These are phyloP conservation scores for Lagenidium giganteum DNA, from an alignment of 352 stramenopile species.

Conservation along the genomic window DNA sequence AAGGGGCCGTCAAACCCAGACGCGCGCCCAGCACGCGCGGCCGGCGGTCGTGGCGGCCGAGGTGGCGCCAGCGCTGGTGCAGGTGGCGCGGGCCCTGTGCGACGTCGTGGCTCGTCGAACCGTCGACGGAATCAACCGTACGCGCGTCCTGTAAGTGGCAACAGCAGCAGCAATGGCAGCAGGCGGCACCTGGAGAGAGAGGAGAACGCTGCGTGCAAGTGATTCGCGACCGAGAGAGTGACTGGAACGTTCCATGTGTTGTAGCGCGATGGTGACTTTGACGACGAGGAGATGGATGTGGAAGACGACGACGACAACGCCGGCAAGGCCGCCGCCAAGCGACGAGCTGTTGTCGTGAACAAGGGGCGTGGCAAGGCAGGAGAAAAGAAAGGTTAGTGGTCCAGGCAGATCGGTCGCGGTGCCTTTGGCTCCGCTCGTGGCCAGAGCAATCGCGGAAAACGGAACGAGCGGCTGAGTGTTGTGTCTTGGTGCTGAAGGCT, in stretches of 20 bases:
- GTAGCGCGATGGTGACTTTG: slow-evolving; percentile 15
- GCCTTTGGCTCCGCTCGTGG: no score
- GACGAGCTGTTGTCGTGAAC: slow-evolving; percentile 52
- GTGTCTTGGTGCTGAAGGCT: slow-evolving; percentile 27
- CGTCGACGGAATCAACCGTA: slow-evolving; percentile 59
- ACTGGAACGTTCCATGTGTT: slow-evolving; percentile 10
- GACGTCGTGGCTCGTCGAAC: slow-evolving; percentile 31
- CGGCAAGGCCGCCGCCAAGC: slow-evolving; percentile 25
- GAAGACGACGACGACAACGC: slow-evolving; percentile 40
- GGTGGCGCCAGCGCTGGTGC: slow-evolving; percentile 12
- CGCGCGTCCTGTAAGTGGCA: slow-evolving; percentile 61
- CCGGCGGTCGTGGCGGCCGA: slow-evolving; percentile 3
- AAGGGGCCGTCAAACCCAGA: slow-evolving; percentile 37
- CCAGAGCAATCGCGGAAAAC: no score
- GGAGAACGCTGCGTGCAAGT: no score
- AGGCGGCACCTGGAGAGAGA: slow-evolving; percentile 5
- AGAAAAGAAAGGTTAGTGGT: slow-evolving; percentile 50
- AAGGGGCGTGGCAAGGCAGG: slow-evolving; percentile 32
- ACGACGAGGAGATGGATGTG: slow-evolving; percentile 60
- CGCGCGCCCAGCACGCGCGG: slow-evolving; percentile 37
- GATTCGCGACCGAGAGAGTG: slow-evolving; percentile 5
- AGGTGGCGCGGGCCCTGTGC: slow-evolving; percentile 39
- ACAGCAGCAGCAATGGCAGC: slow-evolving; percentile 1
- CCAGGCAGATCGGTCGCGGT: neutral
- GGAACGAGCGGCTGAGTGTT: no score